Percentiles rank a stretch among this genome's conserved stretches.
Evolutionary conservation across 2,329 filamentous ascomycete species (phyloP).

Genomic region (Arthrobotrys iridis): DNA sequence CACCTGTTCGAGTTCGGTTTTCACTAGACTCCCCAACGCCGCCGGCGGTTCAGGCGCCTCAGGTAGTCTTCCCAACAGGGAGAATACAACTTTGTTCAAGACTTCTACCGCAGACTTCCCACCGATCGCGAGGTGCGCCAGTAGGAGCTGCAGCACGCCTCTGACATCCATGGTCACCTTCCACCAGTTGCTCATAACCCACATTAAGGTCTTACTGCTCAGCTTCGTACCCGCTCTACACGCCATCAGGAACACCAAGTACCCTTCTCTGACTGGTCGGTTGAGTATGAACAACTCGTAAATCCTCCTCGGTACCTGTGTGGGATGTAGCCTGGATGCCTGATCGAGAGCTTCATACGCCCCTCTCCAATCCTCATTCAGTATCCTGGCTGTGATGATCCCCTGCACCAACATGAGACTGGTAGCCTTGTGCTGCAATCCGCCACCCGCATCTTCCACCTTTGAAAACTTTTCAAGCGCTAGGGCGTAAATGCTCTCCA

Average conservation of each 20-base stretch:
- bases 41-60: slow-evolving; percentile 58
- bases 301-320: slow-evolving; percentile 62
- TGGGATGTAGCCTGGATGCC: slow-evolving; percentile 64
- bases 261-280: slow-evolving; percentile 64
- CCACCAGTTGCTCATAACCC: slow-evolving; percentile 45
- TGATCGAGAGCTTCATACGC: slow-evolving; percentile 67
- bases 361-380: slow-evolving; percentile 63
- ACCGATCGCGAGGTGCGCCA: slow-evolving; percentile 51
- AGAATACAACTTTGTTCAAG: slow-evolving; percentile 63
- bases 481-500: slow-evolving; percentile 64
- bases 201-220: slow-evolving; percentile 58
- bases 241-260: slow-evolving; percentile 64
- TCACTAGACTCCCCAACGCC: slow-evolving; percentile 2
- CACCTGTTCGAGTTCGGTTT: neutral
- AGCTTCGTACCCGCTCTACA: slow-evolving; percentile 63
- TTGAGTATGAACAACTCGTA: slow-evolving; percentile 64
- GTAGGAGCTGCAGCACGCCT: slow-evolving; percentile 14
- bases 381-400: slow-evolving; percentile 64
- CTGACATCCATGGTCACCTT: slow-evolving; percentile 58
- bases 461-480: slow-evolving; percentile 65
- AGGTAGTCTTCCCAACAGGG: slow-evolving; percentile 61
- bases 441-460: slow-evolving; percentile 53
- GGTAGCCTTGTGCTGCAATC: slow-evolving; percentile 62
- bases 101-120: slow-evolving; percentile 58
- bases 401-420: slow-evolving; percentile 64